Conservation (phyloP, 768 basidiomycete genomes). For the Peribolospora kevripleyi region DNA sequence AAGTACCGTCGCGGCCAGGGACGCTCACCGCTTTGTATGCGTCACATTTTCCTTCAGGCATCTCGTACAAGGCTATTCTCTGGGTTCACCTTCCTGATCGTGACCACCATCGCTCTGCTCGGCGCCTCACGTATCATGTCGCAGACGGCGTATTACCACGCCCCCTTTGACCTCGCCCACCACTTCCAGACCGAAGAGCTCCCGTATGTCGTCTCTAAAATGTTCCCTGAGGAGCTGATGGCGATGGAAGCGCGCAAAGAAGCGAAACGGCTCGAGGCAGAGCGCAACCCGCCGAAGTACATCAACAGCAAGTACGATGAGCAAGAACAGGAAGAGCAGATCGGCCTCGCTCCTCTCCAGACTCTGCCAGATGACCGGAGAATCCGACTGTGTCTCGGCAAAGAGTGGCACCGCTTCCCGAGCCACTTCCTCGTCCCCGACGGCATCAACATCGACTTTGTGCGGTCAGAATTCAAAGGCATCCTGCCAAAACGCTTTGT, state of each 20-base stretch:
- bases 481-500: conserved; percentile 65
- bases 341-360: conserved; percentile 41
- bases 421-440: conserved; percentile 69
- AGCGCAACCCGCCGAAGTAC: neutral
- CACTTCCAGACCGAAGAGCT: conserved; percentile 54
- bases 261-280: no score
- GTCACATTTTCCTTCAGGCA: conserved; percentile 29
- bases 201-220: conserved; percentile 32
- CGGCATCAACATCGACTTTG: conserved; percentile 55
- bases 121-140: conserved; percentile 62
- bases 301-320: conserved; percentile 17
- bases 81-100: conserved; percentile 42
- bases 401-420: conserved; percentile 92
- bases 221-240: neutral
- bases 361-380: conserved; percentile 28
- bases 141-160: conserved; percentile 68
- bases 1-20: neutral
- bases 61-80: conserved; percentile 52
- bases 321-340: conserved; percentile 22
- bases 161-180: conserved; percentile 47
- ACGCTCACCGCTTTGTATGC: neutral
- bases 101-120: conserved; percentile 39
- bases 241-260: no score
- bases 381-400: conserved; percentile 59
- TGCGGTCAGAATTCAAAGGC: conserved; percentile 79